Percentiles rank a stretch among this genome's conserved stretches.
Evolutionary conservation across 164 flowering plant genomes (phyloP).

Genomic region (Brasenia schreberi): DNA sequence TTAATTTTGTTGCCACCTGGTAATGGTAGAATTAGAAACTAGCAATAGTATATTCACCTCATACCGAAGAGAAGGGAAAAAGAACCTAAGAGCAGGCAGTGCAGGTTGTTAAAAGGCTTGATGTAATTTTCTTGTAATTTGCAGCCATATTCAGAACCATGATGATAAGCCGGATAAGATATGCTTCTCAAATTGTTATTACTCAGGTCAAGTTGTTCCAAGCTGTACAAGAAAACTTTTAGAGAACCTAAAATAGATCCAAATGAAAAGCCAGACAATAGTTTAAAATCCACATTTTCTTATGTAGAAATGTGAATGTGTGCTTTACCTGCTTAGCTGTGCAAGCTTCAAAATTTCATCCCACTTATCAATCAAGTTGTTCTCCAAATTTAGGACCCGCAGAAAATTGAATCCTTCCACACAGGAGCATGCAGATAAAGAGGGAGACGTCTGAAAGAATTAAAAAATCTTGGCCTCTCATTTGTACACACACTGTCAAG

Average conservation of each 20-base stretch:
- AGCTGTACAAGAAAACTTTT: slow-evolving; percentile 27
- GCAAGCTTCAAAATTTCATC: slow-evolving; percentile 70
- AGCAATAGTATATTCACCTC: no score
- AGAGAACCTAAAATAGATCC: no score
- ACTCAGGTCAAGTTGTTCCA: slow-evolving; percentile 89
- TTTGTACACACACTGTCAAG: no score
- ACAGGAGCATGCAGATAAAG: no score
- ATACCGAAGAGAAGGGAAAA: no score
- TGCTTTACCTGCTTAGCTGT: slow-evolving; percentile 42
- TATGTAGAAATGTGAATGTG: no score
- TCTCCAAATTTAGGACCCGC: slow-evolving; percentile 74
- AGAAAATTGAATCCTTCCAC: slow-evolving; percentile 67
- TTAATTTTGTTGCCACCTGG: slow-evolving; percentile 70
- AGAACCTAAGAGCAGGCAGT: slow-evolving; percentile 74
- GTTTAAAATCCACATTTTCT: no score
- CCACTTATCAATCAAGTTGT: slow-evolving; percentile 65
- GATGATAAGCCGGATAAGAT: slow-evolving; percentile 34
- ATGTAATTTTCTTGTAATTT: slow-evolving; percentile 15
- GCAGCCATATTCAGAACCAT: slow-evolving; percentile 8
- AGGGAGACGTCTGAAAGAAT: no score
- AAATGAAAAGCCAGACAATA: no score
- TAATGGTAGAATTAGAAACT: no score
- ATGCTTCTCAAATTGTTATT: slow-evolving; percentile 47
- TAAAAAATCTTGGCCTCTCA: no score
- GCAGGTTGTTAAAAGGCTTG: slow-evolving; percentile 52